Evolutionary conservation across 2,329 filamentous ascomycete species (phyloP), one percentile per base, ranked within the genome.

Genomic region (Zelopaecilomyces penicillatus): DNA sequence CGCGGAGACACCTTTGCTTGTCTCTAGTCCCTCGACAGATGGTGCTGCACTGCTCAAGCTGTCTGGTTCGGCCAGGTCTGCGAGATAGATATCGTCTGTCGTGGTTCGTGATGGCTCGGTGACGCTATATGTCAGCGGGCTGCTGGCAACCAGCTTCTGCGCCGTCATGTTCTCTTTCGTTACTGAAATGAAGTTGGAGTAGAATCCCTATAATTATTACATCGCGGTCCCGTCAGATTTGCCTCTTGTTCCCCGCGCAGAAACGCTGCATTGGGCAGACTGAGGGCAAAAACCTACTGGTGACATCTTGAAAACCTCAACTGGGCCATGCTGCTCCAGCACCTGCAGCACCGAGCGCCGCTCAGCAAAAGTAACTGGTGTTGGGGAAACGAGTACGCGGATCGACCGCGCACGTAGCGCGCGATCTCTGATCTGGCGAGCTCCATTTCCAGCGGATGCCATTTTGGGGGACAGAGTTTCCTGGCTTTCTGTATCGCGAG

Each of bases 261-360:
- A 9, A 38, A 38, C 10, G 10, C 8, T 38, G 12, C 11, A 8
- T 31, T 32, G 12, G 27, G 3, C 26, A 34, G 35, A 10, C 31
- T 26, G 9, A 37, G 34, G 41, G 12, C 30, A 29, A 27, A 12
- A 41, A 37, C 48, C 2, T 52, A 57, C 55, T 38, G 49, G 52
- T 38, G 50, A 42, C 55, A 57, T 56, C 60, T 70, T 74, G 57
- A 80, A 80, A 32, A 71, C 63, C 35, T 79, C 72, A 37, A 79
- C 66, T 2, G 64, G 59, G 44, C 70, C 72, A 51, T 72, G 63
- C 44, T 66, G 64, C 58, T 76, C 68, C 26, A 80, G 62, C 29
- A 70, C 65, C 37, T 71, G 69, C 31, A 80, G 61, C 19, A 80
- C 65, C 6, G 75, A 74, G 27, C 75, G 73, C 5, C 76, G 71